phyloP scores from a whole-genome alignment of 768 basidiomycete genomes.

The Xerocomellus amylosporus region DNA sequence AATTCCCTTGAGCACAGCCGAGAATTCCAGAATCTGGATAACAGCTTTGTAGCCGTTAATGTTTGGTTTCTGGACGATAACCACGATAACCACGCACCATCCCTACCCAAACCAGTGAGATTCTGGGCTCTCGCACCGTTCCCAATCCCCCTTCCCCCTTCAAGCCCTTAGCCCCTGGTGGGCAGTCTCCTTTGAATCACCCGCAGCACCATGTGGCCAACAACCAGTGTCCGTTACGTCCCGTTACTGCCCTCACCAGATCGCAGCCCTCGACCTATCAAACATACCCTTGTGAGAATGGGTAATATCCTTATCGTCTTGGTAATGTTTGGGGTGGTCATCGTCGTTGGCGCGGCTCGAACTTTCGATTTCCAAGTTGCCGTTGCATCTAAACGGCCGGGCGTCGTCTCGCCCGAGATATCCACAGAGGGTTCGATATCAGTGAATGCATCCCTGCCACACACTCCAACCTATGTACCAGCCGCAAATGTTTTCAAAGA shows the following conservation, averaged over 20 bases:
- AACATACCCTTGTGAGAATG: conserved; percentile 5
- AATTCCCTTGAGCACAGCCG: neutral
- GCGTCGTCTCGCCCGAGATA: neutral
- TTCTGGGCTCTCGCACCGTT: neutral
- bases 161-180: conserved; percentile 6
- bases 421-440: neutral
- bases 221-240: conserved; percentile 6
- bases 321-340: conserved; percentile 1
- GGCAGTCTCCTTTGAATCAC: neutral
- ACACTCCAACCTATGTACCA: neutral
- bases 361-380: conserved; percentile 9
- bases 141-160: neutral
- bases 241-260: conserved; percentile 11
- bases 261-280: conserved; percentile 1
- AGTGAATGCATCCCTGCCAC: neutral
- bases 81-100: neutral
- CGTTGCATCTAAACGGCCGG: conserved; percentile 5
- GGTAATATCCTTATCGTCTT: conserved; percentile 6
- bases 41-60: neutral
- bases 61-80: neutral
- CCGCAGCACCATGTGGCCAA: conserved; percentile 16
- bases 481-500: conserved; percentile 8
- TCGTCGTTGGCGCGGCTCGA: conserved; percentile 10
- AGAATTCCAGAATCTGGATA: neutral
- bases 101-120: neutral